Evolutionary conservation across 352 stramenopile genomes (phyloP).

Genomic region (Globisporangium lucens): DNA sequence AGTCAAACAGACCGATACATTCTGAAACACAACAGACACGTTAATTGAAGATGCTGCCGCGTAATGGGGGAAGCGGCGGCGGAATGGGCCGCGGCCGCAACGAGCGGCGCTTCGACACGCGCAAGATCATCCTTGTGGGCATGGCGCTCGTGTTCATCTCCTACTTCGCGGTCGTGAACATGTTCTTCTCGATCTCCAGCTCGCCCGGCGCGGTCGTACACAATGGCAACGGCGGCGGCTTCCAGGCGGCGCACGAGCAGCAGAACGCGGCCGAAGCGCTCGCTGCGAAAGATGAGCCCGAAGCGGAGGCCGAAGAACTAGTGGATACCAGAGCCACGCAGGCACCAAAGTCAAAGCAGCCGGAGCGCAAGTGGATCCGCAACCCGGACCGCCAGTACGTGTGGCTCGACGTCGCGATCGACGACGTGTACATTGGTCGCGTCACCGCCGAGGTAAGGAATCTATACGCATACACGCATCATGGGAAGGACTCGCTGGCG

Average conservation of each 20-base stretch:
- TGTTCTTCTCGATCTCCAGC: constrained; percentile 52
- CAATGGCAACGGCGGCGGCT: neutral
- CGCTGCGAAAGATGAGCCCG: constrained; percentile 7
- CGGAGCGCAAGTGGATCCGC: constrained; percentile 32
- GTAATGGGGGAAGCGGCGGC: constrained; percentile 17
- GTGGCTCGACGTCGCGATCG: constrained; percentile 82
- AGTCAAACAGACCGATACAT: neutral
- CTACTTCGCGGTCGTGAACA: constrained; percentile 68
- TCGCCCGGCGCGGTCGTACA: constrained; percentile 7
- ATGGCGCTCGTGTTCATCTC: constrained; percentile 56
- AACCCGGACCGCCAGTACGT: constrained; percentile 81
- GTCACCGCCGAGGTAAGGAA: constrained; percentile 62
- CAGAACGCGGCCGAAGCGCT: constrained; percentile 14
- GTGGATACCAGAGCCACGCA: neutral
- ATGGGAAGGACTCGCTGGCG: neutral
- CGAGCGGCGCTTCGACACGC: constrained; percentile 29
- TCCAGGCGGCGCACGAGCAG: constrained; percentile 13
- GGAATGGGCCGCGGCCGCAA: constrained; percentile 3
- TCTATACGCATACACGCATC: neutral
- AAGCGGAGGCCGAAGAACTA: neutral
- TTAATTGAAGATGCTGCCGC: constrained; percentile 31
- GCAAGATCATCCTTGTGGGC: constrained; percentile 49
- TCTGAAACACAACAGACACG: neutral
- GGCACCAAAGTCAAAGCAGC: neutral
- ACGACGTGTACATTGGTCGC: constrained; percentile 63